phyloP scores from a whole-genome alignment of 306 rosid genomes.

The Medicago ruthenica region DNA sequence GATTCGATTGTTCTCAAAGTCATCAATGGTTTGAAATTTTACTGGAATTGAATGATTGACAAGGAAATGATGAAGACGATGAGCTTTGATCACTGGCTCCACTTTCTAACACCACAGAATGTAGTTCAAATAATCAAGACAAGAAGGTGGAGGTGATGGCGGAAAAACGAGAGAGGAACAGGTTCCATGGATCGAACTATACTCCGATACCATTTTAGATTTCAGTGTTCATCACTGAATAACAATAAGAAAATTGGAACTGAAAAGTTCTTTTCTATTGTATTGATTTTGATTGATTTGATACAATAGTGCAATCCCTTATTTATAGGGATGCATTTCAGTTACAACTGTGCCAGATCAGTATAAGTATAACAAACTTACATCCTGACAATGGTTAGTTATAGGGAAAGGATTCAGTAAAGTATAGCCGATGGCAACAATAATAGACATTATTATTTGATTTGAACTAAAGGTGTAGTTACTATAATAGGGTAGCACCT shows the following conservation, averaged over 20 bases:
- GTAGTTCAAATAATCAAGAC: neutral
- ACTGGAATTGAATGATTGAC: neutral
- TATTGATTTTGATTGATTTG: too few species aligned
- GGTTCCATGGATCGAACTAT: neutral
- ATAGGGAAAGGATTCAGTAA: neutral
- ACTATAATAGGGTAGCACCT: neutral
- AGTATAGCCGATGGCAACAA: neutral
- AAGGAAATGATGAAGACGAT: neutral
- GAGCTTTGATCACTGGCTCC: neutral
- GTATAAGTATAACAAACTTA: neutral
- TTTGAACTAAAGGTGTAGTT: neutral
- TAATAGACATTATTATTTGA: neutral
- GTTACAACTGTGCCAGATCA: neutral
- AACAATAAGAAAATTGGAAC: neutral
- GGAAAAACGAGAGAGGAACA: neutral
- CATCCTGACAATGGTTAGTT: neutral
- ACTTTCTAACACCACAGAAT: neutral
- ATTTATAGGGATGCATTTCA: neutral
- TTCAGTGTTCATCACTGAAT: neutral
- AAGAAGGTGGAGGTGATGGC: neutral
- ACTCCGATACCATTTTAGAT: neutral
- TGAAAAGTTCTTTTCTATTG: neutral
- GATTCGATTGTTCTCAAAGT: neutral
- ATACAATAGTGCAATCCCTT: too few species aligned
- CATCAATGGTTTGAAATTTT: neutral